A percentile compares a stretch with the other conserved stretches of the same genome.
Conservation (phyloP, 192 early-diverging fungal genomes). For the Dissophora globulifera region DNA sequence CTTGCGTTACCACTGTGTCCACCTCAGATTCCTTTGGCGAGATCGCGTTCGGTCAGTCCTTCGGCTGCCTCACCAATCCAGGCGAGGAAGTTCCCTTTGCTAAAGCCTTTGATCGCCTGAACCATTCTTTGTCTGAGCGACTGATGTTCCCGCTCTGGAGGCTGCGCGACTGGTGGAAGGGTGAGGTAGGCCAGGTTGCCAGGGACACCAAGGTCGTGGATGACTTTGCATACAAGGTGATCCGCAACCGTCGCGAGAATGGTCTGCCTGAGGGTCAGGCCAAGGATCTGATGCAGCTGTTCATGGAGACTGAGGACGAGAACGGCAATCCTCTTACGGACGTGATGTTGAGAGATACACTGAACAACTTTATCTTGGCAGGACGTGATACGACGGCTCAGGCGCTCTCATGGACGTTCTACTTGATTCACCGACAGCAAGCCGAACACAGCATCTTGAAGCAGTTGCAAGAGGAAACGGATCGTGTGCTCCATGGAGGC, state of each 20-base stretch:
- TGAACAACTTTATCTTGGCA: conserved; percentile 62
- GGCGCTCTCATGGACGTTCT: conserved; percentile 66
- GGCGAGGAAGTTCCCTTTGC: conserved; percentile 57
- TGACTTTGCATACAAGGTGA: conserved; percentile 49
- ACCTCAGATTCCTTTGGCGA: conserved; percentile 34
- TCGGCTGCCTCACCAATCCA: conserved; percentile 43
- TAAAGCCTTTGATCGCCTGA: conserved; percentile 64
- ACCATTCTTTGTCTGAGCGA: conserved; percentile 41
- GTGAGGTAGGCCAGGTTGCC: conserved; percentile 8
- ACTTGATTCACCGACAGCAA: conserved; percentile 45
- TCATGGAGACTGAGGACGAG: conserved; percentile 58
- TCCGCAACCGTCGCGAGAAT: conserved; percentile 34
- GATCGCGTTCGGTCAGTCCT: conserved; percentile 53
- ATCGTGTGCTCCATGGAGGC: conserved; percentile 18
- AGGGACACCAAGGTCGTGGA: conserved; percentile 30
- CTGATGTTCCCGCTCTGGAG: conserved; percentile 35
- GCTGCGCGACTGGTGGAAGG: conserved; percentile 24
- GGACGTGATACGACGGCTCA: conserved; percentile 69
- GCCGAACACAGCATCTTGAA: conserved; percentile 42
- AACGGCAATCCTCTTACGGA: conserved; percentile 50
- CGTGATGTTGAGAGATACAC: conserved; percentile 57
- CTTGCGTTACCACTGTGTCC: no score
- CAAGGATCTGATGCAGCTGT: conserved; percentile 58
- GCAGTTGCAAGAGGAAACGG: conserved; percentile 50
- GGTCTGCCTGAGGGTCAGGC: neutral